Evolutionary conservation across 345 rosid genomes (phyloP).

Genomic region (Syzygium aromaticum): DNA sequence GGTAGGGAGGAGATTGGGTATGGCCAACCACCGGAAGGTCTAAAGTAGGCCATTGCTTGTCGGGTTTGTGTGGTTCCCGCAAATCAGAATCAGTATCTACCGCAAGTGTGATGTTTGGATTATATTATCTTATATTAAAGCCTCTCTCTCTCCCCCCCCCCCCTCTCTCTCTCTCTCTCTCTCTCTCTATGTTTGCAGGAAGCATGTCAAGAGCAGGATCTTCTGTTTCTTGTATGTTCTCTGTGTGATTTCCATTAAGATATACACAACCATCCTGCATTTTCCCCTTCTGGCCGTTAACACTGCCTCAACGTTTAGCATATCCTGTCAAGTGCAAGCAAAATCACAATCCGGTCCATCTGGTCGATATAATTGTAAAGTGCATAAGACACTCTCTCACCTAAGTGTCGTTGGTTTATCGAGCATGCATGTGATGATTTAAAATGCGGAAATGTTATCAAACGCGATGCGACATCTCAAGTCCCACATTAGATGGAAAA

Average conservation of each 20-base stretch:
- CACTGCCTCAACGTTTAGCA: not conserved
- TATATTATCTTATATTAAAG: not conserved
- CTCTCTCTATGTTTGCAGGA: not conserved
- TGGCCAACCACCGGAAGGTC: conserved; percentile 38
- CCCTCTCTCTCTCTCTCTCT: not conserved
- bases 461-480: not conserved
- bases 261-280: not conserved
- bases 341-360: not conserved
- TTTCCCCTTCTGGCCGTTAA: not conserved
- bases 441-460: not conserved
- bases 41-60: conserved; percentile 13
- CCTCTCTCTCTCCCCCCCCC: not conserved
- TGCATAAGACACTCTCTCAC: not conserved
- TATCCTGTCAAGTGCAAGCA: not conserved
- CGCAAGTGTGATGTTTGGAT: conserved; percentile 11
- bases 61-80: conserved; percentile 50
- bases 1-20: not conserved
- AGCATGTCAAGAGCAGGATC: not conserved
- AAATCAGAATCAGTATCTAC: conserved; percentile 56
- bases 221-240: not conserved
- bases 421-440: not conserved
- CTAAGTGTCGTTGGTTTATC: not conserved
- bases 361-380: not conserved
- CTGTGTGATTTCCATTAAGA: not conserved
- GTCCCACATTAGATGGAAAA: not conserved